These are phyloP conservation scores for Aspergillus pseudoglaucus DNA, from an alignment of 2,329 filamentous ascomycete species.

Conservation along the genomic window DNA sequence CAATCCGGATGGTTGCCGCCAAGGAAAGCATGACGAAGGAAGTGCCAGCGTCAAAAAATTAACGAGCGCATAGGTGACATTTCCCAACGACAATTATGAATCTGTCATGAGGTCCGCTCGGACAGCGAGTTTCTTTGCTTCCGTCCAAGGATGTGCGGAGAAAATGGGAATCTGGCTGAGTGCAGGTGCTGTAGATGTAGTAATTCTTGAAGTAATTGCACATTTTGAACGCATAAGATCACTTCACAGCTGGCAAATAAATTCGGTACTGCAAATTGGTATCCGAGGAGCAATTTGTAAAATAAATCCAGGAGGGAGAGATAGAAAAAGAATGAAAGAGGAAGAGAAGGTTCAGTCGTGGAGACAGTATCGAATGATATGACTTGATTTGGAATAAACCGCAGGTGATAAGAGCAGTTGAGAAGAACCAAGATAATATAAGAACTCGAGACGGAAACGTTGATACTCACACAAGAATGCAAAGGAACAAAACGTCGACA, in stretches of 20 bases:
- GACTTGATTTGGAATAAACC: not conserved
- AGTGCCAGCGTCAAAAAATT: slow-evolving; percentile 9
- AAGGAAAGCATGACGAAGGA: not conserved
- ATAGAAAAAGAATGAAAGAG: slow-evolving; percentile 1
- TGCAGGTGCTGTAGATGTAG: slow-evolving; percentile 67
- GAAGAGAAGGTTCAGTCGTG: not conserved
- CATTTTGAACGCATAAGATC: slow-evolving; percentile 32
- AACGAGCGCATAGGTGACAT: slow-evolving; percentile 48
- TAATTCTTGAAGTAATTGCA: slow-evolving; percentile 66
- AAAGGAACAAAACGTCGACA: slow-evolving; percentile 1
- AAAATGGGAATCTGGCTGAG: slow-evolving; percentile 64
- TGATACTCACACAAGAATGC: not conserved
- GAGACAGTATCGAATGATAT: not conserved
- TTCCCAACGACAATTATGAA: slow-evolving; percentile 64
- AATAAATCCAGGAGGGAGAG: not conserved
- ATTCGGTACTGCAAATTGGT: not conserved
- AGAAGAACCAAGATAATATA: not conserved
- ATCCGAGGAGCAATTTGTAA: not conserved
- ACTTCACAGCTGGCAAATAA: not conserved
- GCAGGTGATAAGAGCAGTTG: not conserved
- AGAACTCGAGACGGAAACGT: not conserved
- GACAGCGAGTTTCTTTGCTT: slow-evolving; percentile 52
- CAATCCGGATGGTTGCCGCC: not conserved
- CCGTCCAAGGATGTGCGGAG: slow-evolving; percentile 64
- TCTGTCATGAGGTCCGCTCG: slow-evolving; percentile 62